phyloP scores from a whole-genome alignment of 2,329 filamentous ascomycete species.

The Mycosphaerella sp. region DNA sequence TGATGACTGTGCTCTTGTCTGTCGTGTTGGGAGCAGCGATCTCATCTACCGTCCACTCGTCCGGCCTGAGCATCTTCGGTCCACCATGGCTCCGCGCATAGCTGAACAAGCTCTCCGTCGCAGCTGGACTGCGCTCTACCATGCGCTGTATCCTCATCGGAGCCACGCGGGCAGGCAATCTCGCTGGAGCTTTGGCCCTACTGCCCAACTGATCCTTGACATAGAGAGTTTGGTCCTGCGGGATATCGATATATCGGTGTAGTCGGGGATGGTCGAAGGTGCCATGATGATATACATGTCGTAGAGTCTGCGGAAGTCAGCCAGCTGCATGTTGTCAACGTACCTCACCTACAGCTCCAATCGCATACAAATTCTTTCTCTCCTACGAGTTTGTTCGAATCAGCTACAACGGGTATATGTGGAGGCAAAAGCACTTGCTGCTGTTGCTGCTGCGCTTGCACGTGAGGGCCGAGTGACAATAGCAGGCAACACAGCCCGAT shows the following conservation, averaged over 20 bases:
- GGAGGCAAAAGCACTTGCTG: not conserved
- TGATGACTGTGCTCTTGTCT: conserved; percentile 77
- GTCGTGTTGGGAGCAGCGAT: conserved; percentile 73
- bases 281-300: conserved; percentile 90
- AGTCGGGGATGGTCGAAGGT: conserved; percentile 69
- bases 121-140: conserved; percentile 65
- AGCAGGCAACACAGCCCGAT: too few relatives aligned
- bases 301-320: conserved; percentile 50
- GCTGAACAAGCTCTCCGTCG: conserved; percentile 71
- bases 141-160: conserved; percentile 68
- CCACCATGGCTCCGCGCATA: conserved; percentile 62
- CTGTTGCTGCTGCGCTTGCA: too few relatives aligned
- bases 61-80: conserved; percentile 59
- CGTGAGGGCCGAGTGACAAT: not conserved
- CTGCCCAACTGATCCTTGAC: conserved; percentile 26
- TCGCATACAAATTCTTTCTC: not conserved
- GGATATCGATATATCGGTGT: conserved; percentile 69
- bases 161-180: conserved; percentile 37
- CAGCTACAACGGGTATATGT: not conserved
- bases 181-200: conserved; percentile 37
- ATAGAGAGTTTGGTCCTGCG: conserved; percentile 43
- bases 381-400: not conserved
- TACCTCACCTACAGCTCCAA: not conserved
- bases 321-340: not conserved
- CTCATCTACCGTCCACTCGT: conserved; percentile 76